These are phyloP conservation scores for Cryptococcus depauperatus DNA, from an alignment of 1,284 basidiomycete species.

Conservation along the genomic window DNA sequence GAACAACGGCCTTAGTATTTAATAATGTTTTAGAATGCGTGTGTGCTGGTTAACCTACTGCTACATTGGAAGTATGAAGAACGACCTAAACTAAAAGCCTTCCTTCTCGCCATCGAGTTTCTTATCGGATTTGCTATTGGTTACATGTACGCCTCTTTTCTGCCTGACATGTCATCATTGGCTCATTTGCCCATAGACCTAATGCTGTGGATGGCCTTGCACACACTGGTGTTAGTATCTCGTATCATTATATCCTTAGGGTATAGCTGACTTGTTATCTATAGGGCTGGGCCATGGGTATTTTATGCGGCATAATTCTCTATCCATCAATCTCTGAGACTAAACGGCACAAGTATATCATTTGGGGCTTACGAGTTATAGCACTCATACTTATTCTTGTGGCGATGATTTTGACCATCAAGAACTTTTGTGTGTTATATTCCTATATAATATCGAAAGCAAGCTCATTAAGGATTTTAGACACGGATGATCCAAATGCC, in stretches of 20 bases:
- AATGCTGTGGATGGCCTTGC: constrained; percentile 44
- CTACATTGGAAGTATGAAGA: constrained; percentile 88
- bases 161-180: background rate
- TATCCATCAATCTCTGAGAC: constrained; percentile 82
- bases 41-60: constrained; percentile 70
- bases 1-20: background rate
- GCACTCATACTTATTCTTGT: constrained; percentile 68
- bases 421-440: constrained; percentile 62
- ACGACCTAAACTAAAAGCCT: constrained; percentile 59
- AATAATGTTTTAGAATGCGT: constrained; percentile 52
- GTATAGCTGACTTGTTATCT: too few relatives aligned
- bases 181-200: constrained; percentile 18
- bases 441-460: background rate
- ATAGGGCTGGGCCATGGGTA: constrained; percentile 56
- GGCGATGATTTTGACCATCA: constrained; percentile 69
- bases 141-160: constrained; percentile 50
- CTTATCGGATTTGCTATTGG: constrained; percentile 77
- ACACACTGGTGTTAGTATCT: too few relatives aligned
- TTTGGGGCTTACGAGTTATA: constrained; percentile 64
- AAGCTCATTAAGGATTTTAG: constrained; percentile 9
- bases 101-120: constrained; percentile 76
- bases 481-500: constrained; percentile 41
- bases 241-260: too few relatives aligned
- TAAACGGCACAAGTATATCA: constrained; percentile 61
- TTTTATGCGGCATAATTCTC: constrained; percentile 66